Percentiles rank a stretch among this genome's conserved stretches.
These are phyloP conservation scores for Pythium rishiriense DNA, from an alignment of 352 stramenopile genomes.

Conservation along the genomic window DNA sequence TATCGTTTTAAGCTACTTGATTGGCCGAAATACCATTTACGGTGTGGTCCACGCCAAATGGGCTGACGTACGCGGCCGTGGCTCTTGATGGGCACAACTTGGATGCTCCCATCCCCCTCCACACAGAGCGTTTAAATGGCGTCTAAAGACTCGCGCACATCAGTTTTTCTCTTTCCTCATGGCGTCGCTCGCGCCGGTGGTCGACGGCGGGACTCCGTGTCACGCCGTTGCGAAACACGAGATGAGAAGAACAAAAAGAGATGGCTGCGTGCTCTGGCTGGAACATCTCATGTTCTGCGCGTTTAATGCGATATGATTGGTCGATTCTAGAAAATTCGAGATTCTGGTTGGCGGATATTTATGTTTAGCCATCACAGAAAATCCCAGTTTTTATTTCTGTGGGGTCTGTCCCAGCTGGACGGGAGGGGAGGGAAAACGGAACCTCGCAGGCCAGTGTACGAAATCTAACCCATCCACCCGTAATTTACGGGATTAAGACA, in stretches of 20 bases:
- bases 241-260: background rate
- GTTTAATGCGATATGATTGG: background rate
- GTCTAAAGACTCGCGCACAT: too few relatives aligned
- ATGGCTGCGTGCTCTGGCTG: background rate
- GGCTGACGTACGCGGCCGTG: too few relatives aligned
- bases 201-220: too few relatives aligned
- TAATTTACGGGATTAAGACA: background rate
- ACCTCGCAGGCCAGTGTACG: background rate
- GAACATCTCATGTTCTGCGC: background rate
- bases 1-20: too few relatives aligned
- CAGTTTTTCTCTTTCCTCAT: too few relatives aligned
- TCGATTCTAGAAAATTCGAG: background rate
- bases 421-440: background rate
- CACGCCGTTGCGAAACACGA: background rate
- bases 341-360: slow-evolving; percentile 10
- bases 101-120: too few relatives aligned
- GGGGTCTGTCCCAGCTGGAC: slow-evolving; percentile 11
- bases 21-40: too few relatives aligned
- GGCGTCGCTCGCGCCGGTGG: too few relatives aligned
- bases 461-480: background rate
- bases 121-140: too few relatives aligned
- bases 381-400: background rate
- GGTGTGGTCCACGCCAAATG: too few relatives aligned
- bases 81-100: too few relatives aligned
- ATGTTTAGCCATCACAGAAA: background rate